A percentile compares a stretch with the other conserved stretches of the same genome.
Evolutionary conservation across 306 rosid species (phyloP).

Genomic region (Lablab purpureus): DNA sequence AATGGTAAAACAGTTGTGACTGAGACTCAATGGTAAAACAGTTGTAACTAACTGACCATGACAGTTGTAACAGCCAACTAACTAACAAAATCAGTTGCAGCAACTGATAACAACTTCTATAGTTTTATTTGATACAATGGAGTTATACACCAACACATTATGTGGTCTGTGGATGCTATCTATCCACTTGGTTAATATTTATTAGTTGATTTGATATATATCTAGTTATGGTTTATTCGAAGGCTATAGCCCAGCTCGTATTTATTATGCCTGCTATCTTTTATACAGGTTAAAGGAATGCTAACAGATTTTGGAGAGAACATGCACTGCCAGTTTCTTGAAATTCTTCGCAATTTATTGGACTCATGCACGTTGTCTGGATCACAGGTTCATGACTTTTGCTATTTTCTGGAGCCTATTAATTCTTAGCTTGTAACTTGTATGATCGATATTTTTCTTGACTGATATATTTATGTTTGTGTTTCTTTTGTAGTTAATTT

Average conservation of each 20-base stretch:
- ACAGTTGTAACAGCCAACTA: no score
- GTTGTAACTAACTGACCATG: no score
- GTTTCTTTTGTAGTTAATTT: background rate
- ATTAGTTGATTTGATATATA: slow-evolving; percentile 11
- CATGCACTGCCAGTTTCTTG: slow-evolving; percentile 98
- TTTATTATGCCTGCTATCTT: slow-evolving; percentile 38
- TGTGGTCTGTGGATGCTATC: background rate
- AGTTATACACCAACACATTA: no score
- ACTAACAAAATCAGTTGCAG: no score
- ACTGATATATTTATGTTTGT: background rate
- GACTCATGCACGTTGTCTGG: slow-evolving; percentile 88
- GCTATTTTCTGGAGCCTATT: slow-evolving; percentile 27
- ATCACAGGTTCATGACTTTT: slow-evolving; percentile 70
- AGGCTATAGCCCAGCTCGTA: slow-evolving; percentile 13
- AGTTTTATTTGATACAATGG: no score
- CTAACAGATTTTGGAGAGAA: slow-evolving; percentile 88
- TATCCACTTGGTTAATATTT: slow-evolving; percentile 9
- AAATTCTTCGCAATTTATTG: slow-evolving; percentile 90
- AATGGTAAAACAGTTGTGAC: no score
- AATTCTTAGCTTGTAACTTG: slow-evolving; percentile 2
- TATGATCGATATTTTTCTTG: background rate
- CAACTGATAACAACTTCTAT: no score
- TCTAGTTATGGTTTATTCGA: slow-evolving; percentile 15
- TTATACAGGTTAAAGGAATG: slow-evolving; percentile 91
- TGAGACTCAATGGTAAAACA: no score